Evolutionary conservation across 768 basidiomycete genomes (phyloP), one percentile per base, ranked within the genome.

Genomic region (Rhodotorula babjevae): DNA sequence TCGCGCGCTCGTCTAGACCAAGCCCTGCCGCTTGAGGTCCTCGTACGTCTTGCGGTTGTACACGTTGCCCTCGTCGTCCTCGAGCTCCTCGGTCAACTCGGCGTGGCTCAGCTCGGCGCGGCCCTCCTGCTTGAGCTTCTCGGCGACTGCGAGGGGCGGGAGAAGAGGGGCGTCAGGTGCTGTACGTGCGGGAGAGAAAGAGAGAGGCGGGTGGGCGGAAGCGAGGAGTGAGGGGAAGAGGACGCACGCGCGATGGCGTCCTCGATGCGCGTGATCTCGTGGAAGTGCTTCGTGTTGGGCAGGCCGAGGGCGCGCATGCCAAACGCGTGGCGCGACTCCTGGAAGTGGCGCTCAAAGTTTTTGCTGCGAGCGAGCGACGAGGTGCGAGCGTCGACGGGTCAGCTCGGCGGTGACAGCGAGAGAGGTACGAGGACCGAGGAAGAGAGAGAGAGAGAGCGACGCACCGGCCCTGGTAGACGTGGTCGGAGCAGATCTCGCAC

Each of bases 201-300:
- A 62, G 46, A 72, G 42, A 58, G 65, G n/a, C 52, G 40, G 14
- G 18, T 64, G 31, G 47, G 42, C 36, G 18, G 25, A 21, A 55
- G 42, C 12, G 12, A 50, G 21, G 27, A 55, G 42, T 11, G 12
- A 50, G 21, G 49, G 5, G 49, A 5, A 27, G 50, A 18, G 42
- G 23, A 88, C 93, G 77, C 80, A 97, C 95, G 84, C 46, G 93
- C 87, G 67, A 99, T 87, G 0, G 94, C 96, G 83, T 99, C 96
- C 78, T 93, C 91, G 75, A 99, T 99, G 63, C 89, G 87, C 36
- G 93, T 98, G 71, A 99, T 97, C 82, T 96, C 96, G 79, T 96
- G 93, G 85, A 98, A 99, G 82, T 99, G 96, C 82, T 95, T 97
- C 4, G 95, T 98, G 76, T 97, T 97, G 2, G 96, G 96, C 68